A percentile compares a stretch with the other conserved stretches of the same genome.
These are phyloP conservation scores for Beauveria caledonica DNA, from an alignment of 2,329 filamentous ascomycete species.

Conservation along the genomic window DNA sequence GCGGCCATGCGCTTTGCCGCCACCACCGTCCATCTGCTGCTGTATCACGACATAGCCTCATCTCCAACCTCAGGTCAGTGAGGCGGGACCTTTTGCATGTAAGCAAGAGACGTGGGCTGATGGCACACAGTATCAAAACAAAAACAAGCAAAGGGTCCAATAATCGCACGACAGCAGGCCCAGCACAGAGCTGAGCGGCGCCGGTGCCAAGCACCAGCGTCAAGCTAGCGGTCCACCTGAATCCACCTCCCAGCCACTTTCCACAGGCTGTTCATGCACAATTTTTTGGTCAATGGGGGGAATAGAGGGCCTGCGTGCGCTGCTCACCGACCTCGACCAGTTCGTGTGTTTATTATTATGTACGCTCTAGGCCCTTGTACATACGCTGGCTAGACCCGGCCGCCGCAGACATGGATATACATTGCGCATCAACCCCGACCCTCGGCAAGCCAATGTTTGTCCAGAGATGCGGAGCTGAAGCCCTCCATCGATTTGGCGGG, in stretches of 20 bases:
- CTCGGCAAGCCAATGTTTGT: not conserved
- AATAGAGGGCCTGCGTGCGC: not conserved
- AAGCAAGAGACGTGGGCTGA: not conserved
- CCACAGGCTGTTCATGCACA: constrained; percentile 10
- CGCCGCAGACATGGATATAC: constrained; percentile 4
- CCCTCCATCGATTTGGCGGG: not conserved
- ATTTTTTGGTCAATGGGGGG: constrained; percentile 1
- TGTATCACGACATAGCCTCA: constrained; percentile 9
- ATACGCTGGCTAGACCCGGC: not conserved
- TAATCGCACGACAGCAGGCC: not conserved
- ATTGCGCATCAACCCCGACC: constrained; percentile 4
- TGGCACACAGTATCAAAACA: constrained; percentile 3
- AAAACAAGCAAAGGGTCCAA: constrained; percentile 9
- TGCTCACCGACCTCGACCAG: constrained; percentile 10
- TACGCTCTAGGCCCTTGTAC: not conserved
- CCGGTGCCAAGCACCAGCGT: constrained; percentile 2
- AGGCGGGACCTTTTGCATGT: not conserved
- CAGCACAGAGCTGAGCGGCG: not conserved
- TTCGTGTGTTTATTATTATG: not conserved
- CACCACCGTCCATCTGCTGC: not conserved
- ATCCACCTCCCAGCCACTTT: constrained; percentile 11
- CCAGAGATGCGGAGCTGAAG: not conserved
- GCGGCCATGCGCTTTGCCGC: constrained; percentile 5
- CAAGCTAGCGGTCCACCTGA: constrained; percentile 8
- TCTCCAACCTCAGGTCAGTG: not conserved